phyloP scores from a whole-genome alignment of 2,329 filamentous ascomycete genomes.

The Leptographium flavum region DNA sequence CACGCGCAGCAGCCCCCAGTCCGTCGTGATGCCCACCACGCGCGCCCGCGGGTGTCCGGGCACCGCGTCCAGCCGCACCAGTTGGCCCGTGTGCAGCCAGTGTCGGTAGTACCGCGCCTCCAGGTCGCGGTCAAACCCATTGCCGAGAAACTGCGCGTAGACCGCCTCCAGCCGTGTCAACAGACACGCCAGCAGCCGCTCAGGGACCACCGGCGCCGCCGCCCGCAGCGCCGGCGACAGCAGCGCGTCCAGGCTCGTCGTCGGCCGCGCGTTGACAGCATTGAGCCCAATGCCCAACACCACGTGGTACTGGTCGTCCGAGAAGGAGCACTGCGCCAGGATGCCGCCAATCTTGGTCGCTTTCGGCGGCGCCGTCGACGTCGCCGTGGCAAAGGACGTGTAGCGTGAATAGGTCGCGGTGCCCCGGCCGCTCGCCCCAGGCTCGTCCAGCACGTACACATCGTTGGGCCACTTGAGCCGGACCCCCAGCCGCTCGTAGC shows the following conservation, averaged over 20 bases:
- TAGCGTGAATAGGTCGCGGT: too few species aligned
- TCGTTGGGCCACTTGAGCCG: constrained; percentile 98
- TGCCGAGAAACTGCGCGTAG: constrained; percentile 59
- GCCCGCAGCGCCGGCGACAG: constrained; percentile 10
- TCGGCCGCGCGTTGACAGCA: constrained; percentile 68
- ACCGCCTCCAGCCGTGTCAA: constrained; percentile 64
- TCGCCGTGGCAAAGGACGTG: too few species aligned
- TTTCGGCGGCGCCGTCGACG: too few species aligned
- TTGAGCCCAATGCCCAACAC: constrained; percentile 83
- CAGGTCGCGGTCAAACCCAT: constrained; percentile 60
- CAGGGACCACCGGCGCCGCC: constrained; percentile 50
- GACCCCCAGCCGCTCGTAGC: constrained; percentile 62
- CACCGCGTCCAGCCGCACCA: constrained; percentile 64
- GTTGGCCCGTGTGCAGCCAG: constrained; percentile 73
- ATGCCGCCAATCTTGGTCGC: constrained; percentile 77
- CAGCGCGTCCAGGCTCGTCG: constrained; percentile 70
- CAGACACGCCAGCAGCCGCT: constrained; percentile 70
- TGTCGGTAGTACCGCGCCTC: constrained; percentile 64
- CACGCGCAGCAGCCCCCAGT: constrained; percentile 76
- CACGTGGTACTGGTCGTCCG: constrained; percentile 62
- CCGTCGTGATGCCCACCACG: constrained; percentile 77
- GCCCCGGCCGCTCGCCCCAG: constrained; percentile 21
- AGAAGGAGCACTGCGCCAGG: constrained; percentile 77
- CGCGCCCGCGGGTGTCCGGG: constrained; percentile 53
- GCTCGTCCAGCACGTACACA: constrained; percentile 59